phyloP scores from a whole-genome alignment of 495 filamentous ascomycete genomes.

The Lophiotrema nucula region DNA sequence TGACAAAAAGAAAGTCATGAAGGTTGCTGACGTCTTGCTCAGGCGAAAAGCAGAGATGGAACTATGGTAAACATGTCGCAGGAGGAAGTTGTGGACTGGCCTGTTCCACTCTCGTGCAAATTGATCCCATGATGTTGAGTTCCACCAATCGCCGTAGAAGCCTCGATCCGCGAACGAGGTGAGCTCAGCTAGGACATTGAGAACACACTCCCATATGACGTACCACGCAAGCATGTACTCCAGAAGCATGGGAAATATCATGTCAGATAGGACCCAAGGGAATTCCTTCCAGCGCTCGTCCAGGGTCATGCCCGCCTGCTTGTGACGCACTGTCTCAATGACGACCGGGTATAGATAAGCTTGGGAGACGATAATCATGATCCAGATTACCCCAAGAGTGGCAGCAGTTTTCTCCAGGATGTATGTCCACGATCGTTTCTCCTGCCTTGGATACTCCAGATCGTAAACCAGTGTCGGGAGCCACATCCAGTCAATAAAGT shows the following conservation, averaged over 20 bases:
- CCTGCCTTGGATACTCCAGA: slow-evolving; percentile 69
- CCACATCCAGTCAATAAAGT: slow-evolving; percentile 69
- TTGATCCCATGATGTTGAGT: slow-evolving; percentile 59
- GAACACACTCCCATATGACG: slow-evolving; percentile 77
- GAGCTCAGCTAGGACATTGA: slow-evolving; percentile 72
- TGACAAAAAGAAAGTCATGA: slow-evolving; percentile 69
- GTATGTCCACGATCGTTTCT: slow-evolving; percentile 67
- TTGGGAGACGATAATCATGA: slow-evolving; percentile 56
- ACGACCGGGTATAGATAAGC: slow-evolving; percentile 65
- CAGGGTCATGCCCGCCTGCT: slow-evolving; percentile 58
- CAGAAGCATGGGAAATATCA: slow-evolving; percentile 74
- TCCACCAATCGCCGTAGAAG: slow-evolving; percentile 73
- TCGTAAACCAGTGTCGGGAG: slow-evolving; percentile 76
- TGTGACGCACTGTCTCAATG: slow-evolving; percentile 62
- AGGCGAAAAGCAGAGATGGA: slow-evolving; percentile 68
- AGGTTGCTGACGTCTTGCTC: slow-evolving; percentile 65
- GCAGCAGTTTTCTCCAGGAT: slow-evolving; percentile 67
- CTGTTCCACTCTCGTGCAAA: slow-evolving; percentile 76
- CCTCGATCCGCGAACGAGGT: slow-evolving; percentile 73
- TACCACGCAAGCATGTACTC: slow-evolving; percentile 72
- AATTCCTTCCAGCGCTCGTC: slow-evolving; percentile 61
- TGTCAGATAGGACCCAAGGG: slow-evolving; percentile 65
- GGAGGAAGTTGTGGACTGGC: slow-evolving; percentile 67
- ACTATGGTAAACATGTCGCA: slow-evolving; percentile 73
- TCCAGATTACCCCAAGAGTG: slow-evolving; percentile 64